Evolutionary conservation across 1,284 basidiomycete species (phyloP), one percentile per base, ranked within the genome.

Genomic region (Pulveroboletus sp.): DNA sequence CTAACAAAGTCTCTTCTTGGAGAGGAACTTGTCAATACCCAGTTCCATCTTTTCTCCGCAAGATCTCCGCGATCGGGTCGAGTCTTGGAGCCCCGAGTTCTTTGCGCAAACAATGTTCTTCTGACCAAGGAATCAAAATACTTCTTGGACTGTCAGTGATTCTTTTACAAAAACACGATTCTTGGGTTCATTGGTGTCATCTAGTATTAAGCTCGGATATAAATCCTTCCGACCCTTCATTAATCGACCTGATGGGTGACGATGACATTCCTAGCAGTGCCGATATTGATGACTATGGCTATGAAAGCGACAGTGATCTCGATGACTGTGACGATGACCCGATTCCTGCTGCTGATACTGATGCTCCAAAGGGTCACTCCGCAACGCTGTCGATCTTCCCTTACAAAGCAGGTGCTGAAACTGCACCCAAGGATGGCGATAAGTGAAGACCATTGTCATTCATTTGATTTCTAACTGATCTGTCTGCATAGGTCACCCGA

Each of bases 31-130:
- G 17, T 66, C 29, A 58, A 70, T n/a, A 71, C 67, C 0, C 67
- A 58, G 20, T 72, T 72, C 17, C 59, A 72, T 22, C 54, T 73
- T 2, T 70, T 71, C 36, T 69, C 71, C 0, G 39, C 58, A 22
- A 57, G 36, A 29, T 68, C 59, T 7, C 33, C 36, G n/a, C 11
- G 49, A 3, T 44, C 56, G 0, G n/a, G 44, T 5, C 59, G 29
- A n/a, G 54, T 61, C 24, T 10, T 29, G 5, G 60, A 56, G 26
- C 67, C 67, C 35, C 68, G 56, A 17, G 52, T 60, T 18, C 51
- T 72, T 2, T 66, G 59, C 4, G 64, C 59, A 12, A 71, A 71
- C 40, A 65, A 68, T 11, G 26, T 48, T 28, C 55, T 69, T 18
- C 50, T 70, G 0, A 47, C 58, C 24, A 57, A 60, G 40, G 59